Percentiles rank a stretch among this genome's conserved stretches.
phyloP scores from a whole-genome alignment of 441 rosid genomes.

The Rhodomyrtus psidioides region DNA sequence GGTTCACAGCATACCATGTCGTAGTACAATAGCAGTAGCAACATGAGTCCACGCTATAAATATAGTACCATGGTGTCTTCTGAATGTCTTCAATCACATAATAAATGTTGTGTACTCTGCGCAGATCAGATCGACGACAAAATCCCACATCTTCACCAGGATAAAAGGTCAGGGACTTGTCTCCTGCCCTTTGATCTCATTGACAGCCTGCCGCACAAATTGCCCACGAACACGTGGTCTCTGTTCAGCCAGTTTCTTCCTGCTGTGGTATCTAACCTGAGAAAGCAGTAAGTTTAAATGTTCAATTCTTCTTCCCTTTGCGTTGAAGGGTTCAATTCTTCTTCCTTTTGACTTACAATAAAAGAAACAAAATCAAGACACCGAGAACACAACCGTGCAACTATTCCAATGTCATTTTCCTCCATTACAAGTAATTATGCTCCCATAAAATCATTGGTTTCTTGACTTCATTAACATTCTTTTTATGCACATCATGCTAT shows the following conservation, averaged over 20 bases:
- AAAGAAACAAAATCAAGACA: not conserved
- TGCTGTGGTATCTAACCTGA: constrained; percentile 47
- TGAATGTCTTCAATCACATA: not conserved
- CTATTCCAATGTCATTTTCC: not conserved
- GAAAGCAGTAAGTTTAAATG: not conserved
- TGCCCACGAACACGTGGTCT: constrained; percentile 38
- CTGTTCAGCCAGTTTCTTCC: constrained; percentile 41
- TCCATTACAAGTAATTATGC: not conserved
- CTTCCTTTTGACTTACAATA: not conserved
- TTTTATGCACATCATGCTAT: not conserved
- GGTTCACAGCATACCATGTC: not conserved
- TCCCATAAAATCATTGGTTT: not conserved
- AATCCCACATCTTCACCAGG: not conserved
- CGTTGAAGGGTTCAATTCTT: not conserved
- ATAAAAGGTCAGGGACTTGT: not conserved
- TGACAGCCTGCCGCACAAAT: not conserved
- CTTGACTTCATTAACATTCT: not conserved
- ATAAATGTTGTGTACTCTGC: not conserved
- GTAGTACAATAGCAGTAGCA: not conserved
- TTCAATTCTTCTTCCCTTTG: not conserved
- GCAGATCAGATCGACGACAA: not conserved
- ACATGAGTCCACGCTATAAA: not conserved
- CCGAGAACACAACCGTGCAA: not conserved
- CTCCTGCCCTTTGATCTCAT: constrained; percentile 17
- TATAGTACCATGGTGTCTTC: not conserved